Evolutionary conservation across 208 protist genomes (phyloP).

Genomic region (Acanthamoeba royreba): DNA sequence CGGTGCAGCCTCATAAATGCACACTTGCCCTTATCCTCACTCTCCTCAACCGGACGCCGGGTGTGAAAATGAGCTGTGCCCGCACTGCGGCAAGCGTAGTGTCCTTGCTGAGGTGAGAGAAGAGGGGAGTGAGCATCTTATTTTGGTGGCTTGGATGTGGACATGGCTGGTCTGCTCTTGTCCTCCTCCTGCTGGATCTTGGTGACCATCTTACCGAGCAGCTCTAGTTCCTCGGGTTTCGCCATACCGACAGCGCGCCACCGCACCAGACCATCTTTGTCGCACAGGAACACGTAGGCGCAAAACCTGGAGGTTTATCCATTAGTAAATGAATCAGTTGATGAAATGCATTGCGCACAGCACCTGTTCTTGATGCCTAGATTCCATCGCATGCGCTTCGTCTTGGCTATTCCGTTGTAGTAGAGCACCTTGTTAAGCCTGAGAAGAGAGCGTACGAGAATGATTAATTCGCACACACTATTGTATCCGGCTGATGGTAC

Average conservation of each 20-base stretch:
- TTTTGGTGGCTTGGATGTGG: too few species aligned
- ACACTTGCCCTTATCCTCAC: too few species aligned
- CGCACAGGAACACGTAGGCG: conserved; percentile 7
- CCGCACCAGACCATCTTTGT: background rate
- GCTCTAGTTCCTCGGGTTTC: background rate
- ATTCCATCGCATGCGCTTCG: background rate
- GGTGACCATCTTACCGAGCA: background rate
- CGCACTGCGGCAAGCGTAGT: too few species aligned
- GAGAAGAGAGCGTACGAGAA: background rate
- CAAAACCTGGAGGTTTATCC: background rate
- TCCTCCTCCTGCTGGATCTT: background rate
- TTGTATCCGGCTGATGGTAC: background rate
- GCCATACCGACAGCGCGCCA: background rate
- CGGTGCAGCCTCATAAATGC: too few species aligned
- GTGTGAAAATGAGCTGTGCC: too few species aligned
- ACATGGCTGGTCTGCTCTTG: background rate
- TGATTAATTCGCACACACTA: background rate
- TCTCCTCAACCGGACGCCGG: too few species aligned
- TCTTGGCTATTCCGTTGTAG: conserved; percentile 14
- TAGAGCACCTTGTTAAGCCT: background rate
- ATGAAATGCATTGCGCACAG: background rate
- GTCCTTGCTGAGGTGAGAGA: too few species aligned
- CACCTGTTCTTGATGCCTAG: conserved; percentile 19
- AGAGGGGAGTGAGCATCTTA: too few species aligned
- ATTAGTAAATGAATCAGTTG: background rate